Evolutionary conservation across 116 monocot species (phyloP).

Genomic region (Posidonia oceanica): DNA sequence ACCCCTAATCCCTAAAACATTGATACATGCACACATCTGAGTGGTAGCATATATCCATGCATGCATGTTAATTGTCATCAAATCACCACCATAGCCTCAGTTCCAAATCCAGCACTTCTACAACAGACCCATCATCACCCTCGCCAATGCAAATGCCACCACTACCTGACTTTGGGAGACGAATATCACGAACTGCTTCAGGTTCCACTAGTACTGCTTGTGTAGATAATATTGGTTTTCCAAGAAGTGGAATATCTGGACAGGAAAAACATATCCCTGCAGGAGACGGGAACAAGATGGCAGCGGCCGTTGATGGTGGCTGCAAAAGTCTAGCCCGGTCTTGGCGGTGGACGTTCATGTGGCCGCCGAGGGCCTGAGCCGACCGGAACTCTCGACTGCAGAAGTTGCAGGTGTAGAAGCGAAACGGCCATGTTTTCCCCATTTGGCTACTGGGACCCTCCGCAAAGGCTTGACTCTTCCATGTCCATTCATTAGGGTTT

Average conservation of each 20-base stretch:
- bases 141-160: background rate
- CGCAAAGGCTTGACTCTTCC: slow-evolving; percentile 27
- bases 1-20: too few species aligned
- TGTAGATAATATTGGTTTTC: background rate
- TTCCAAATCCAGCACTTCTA: slow-evolving; percentile 4
- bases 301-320: background rate
- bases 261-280: background rate
- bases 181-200: background rate
- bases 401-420: slow-evolving; percentile 37
- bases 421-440: slow-evolving; percentile 21
- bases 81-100: slow-evolving; percentile 4
- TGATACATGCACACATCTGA: too few species aligned
- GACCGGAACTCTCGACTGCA: slow-evolving; percentile 43
- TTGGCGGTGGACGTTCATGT: slow-evolving; percentile 46
- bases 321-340: slow-evolving; percentile 41
- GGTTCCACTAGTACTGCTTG: background rate
- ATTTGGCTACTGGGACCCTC: slow-evolving; percentile 8
- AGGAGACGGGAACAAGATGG: background rate
- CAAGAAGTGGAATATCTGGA: background rate
- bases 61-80: background rate
- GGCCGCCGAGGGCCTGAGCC: slow-evolving; percentile 30
- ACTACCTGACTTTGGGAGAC: background rate
- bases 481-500: slow-evolving; percentile 2
- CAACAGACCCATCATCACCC: slow-evolving; percentile 2
- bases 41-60: too few species aligned